Percentiles rank a stretch among this genome's conserved stretches.
Evolutionary conservation across 2,329 filamentous ascomycete genomes (phyloP).

Genomic region (Arthrobotrys pseudoclavata): DNA sequence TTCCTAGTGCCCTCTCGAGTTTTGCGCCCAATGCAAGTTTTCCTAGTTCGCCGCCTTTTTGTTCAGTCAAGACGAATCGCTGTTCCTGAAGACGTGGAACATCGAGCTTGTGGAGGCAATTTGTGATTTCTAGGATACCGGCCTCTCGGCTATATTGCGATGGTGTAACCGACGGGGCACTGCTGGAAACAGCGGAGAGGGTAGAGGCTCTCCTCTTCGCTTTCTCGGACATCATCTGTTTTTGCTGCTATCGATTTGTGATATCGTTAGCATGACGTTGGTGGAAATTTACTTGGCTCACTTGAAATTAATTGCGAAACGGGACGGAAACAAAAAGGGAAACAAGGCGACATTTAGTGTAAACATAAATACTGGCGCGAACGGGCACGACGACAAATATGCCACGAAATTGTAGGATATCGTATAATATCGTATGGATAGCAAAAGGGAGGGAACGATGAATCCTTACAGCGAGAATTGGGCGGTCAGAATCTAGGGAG

Average conservation of each 20-base stretch:
- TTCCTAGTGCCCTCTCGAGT: constrained; percentile 85
- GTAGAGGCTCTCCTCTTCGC: constrained; percentile 57
- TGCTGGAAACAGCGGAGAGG: constrained; percentile 56
- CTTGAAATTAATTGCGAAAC: constrained; percentile 25
- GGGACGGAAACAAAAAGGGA: constrained; percentile 16
- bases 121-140: constrained; percentile 79
- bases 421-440: not conserved
- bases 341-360: constrained; percentile 3
- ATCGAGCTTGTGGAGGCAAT: constrained; percentile 86
- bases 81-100: constrained; percentile 87
- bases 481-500: constrained; percentile 56
- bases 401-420: not conserved
- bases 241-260: constrained; percentile 23
- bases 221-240: constrained; percentile 56
- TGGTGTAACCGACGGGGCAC: constrained; percentile 67
- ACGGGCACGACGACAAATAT: not conserved
- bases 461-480: constrained; percentile 56
- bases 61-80: constrained; percentile 81
- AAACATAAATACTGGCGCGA: not conserved
- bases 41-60: constrained; percentile 84
- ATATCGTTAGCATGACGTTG: constrained; percentile 30
- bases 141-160: constrained; percentile 70
- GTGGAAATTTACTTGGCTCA: constrained; percentile 17
- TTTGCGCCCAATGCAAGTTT: constrained; percentile 92
- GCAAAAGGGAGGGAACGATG: constrained; percentile 23